Base-by-base conservation (phyloP, 768 basidiomycete genomes). In the Rhizopogon rudus region DNA sequence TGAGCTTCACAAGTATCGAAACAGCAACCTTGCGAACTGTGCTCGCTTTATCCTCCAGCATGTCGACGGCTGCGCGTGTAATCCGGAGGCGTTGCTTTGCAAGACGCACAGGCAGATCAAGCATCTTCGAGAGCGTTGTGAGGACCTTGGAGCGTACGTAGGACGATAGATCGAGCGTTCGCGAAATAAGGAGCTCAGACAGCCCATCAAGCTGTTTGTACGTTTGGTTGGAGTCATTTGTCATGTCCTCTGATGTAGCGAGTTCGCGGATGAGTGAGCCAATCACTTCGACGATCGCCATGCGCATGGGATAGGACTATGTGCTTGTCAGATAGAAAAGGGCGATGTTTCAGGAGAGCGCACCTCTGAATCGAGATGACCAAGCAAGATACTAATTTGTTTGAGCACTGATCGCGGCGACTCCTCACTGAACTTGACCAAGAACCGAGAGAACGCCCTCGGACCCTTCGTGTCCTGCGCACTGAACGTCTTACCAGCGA, bases 231-330 rank as follows among this genome's bases (percentile, higher is more conserved):
- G 48, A 37, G 8, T 16, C 75, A 51, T 77, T 73, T 63, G 81
- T 65, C 20, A 74, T 73, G 41, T 80, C 79, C 17, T 73, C 69
- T 3, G 82, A 78, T 17, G 71, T 65, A 0, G 88, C 83, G 12
- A 98, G 81, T 60, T 98, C 91, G 43, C 79, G 77, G 65, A 98
- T 93, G 57, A 98, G 82, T 56, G 78, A 75, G 5, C 92, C 93
- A 40, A 98, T 83, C 55, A 95, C 81, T 67, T 98, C 96, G 50
- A 99, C 82, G 54, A 99, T 78, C 1, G 93, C 92, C 75, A 93
- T 88, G 41, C 97, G 92, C 86, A 99, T 94, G 0, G 94, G 91
- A 66, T 98, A 97, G 0, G 94, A 87, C 93, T 97, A 62, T 13
- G 35, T 45, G 9, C 10, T 54, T 43, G 10, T 39, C 14, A n/a